Percentiles rank a stretch among this genome's conserved stretches.
Conservation (phyloP, 257 asterid species). For the Penstemon newberryi region DNA sequence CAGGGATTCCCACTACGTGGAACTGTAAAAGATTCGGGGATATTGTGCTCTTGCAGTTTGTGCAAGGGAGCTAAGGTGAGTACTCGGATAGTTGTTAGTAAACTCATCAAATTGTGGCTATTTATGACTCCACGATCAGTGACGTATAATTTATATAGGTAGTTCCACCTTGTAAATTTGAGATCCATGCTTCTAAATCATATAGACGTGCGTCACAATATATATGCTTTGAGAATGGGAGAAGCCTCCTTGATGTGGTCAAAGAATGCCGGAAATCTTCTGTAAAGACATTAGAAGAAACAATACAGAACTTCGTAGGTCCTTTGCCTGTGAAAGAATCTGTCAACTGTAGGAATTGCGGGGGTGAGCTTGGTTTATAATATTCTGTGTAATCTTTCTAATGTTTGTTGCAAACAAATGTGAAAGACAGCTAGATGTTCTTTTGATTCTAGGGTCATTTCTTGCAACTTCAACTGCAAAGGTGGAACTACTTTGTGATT, state of each 20-base stretch:
- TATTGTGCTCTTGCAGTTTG: slow-evolving; percentile 79
- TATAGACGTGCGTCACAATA: slow-evolving; percentile 95
- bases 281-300: slow-evolving; percentile 70
- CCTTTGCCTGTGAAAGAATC: slow-evolving; percentile 80
- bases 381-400: slow-evolving; percentile 16
- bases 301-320: slow-evolving; percentile 73
- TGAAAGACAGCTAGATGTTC: slow-evolving; percentile 19
- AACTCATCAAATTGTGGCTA: slow-evolving; percentile 11
- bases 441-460: slow-evolving; percentile 61
- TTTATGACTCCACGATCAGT: slow-evolving; percentile 20
- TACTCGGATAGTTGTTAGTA: slow-evolving; percentile 24
- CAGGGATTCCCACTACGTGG: slow-evolving; percentile 75
- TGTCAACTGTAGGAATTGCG: slow-evolving; percentile 68
- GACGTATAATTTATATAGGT: slow-evolving; percentile 44
- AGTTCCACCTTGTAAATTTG: slow-evolving; percentile 92
- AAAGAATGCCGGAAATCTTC: slow-evolving; percentile 85
- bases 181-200: slow-evolving; percentile 90
- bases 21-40: slow-evolving; percentile 81
- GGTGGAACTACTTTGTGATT: slow-evolving; percentile 81
- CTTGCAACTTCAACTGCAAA: slow-evolving; percentile 76
- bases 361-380: slow-evolving; percentile 50
- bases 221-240: slow-evolving; percentile 92
- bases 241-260: slow-evolving; percentile 91
- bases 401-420: slow-evolving; percentile 25
- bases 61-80: slow-evolving; percentile 81